These are phyloP conservation scores for Aspergillus campestris DNA, from an alignment of 495 filamentous ascomycete species.

Conservation along the genomic window DNA sequence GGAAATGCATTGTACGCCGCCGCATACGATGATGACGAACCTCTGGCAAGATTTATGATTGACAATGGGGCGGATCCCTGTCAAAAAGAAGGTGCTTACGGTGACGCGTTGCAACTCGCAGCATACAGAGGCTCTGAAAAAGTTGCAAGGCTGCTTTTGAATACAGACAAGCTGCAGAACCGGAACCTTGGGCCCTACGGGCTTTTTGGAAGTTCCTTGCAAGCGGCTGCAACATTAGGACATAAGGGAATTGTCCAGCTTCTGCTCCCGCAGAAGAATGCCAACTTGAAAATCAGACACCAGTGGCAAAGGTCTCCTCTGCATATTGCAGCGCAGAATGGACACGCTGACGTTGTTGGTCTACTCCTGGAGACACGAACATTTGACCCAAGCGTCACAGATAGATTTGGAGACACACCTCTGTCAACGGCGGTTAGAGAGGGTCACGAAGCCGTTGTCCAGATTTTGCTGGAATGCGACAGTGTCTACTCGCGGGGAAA, in stretches of 20 bases:
- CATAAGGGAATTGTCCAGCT: not conserved
- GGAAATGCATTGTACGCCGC: slow-evolving; percentile 3
- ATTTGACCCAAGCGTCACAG: not conserved
- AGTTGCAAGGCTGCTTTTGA: not conserved
- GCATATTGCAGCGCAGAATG: not conserved
- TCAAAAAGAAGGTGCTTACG: not conserved
- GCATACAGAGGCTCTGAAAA: not conserved
- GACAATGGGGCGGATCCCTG: not conserved
- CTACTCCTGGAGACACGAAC: not conserved
- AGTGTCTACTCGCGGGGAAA: not conserved
- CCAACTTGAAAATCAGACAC: too few species aligned
- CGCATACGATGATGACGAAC: not conserved
- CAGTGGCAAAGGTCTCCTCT: not conserved
- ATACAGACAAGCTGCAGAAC: too few species aligned
- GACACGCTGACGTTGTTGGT: not conserved
- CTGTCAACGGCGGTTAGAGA: not conserved
- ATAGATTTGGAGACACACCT: not conserved
- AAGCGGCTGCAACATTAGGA: slow-evolving; percentile 1
- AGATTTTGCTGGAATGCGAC: not conserved
- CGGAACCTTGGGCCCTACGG: not conserved
- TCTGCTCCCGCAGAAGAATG: too few species aligned
- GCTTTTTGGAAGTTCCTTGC: not conserved
- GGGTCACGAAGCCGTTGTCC: not conserved
- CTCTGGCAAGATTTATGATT: not conserved
- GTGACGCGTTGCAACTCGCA: slow-evolving; percentile 2